Evolutionary conservation across 768 basidiomycete genomes (phyloP).

Genomic region (Ramaria rubella): DNA sequence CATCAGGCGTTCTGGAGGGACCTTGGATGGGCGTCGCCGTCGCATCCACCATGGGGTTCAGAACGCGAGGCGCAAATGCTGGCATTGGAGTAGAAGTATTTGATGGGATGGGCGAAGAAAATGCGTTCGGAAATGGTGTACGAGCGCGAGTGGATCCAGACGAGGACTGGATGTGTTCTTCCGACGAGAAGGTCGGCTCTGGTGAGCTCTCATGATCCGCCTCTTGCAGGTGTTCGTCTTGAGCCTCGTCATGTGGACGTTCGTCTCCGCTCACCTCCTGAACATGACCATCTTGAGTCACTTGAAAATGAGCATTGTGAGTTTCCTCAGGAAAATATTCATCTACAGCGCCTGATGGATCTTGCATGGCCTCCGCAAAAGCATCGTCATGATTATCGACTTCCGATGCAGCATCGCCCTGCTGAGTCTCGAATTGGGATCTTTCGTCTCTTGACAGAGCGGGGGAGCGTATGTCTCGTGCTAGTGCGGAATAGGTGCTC

Average conservation of each 20-base stretch:
- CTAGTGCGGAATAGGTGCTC: slow-evolving; percentile 4
- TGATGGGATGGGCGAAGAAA: slow-evolving; percentile 3
- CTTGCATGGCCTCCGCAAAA: not conserved
- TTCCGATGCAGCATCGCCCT: not conserved
- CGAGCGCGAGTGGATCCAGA: not conserved
- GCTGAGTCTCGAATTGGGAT: not conserved
- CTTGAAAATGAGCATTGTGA: not conserved
- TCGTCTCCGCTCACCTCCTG: not conserved
- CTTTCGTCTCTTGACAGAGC: not conserved
- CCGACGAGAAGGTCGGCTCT: slow-evolving; percentile 7
- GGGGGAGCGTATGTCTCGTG: not conserved
- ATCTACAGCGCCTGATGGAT: too few species aligned
- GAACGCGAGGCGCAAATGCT: slow-evolving; percentile 39
- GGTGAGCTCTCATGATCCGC: not conserved
- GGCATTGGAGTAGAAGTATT: not conserved
- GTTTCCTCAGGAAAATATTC: not conserved
- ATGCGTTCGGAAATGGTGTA: slow-evolving; percentile 7
- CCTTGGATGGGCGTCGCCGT: slow-evolving; percentile 21
- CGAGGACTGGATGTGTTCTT: slow-evolving; percentile 1
- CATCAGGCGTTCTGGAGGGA: slow-evolving; percentile 16
- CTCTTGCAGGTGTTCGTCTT: too few species aligned
- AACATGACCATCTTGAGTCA: not conserved
- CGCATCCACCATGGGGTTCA: slow-evolving; percentile 28
- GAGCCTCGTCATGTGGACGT: not conserved
- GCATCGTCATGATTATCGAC: not conserved